Base-by-base conservation (phyloP, 768 basidiomycete genomes). In the Mycena metata region DNA sequence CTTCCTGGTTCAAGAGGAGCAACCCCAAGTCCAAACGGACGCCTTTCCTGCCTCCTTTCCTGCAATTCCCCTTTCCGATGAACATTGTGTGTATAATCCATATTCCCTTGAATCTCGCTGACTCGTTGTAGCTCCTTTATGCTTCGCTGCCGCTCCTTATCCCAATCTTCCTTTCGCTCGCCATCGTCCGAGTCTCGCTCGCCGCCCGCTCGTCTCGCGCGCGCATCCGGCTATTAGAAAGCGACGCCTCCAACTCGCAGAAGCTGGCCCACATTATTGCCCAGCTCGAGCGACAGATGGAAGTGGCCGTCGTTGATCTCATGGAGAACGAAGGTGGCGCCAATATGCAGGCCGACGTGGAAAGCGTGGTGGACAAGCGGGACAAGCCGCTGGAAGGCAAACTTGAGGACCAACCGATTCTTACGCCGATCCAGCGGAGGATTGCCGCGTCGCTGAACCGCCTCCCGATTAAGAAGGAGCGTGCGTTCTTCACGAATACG, bases 401-500 rank as follows among this genome's bases (percentile, higher is more conserved):
- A 15, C 60, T 43, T 36, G 67, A 72, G 16, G 79, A 76, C 43
- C 84, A 85, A 63, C 85, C 85, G 24, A 77, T 85, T 33, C 79
- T 94, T 26, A 86, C 86, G 19, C 81, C 86, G 2, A 74, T 83
- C 13, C 94, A 96, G 74, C 83, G 78, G 17, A 82, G 79, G 64
- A 89, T 91, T 39, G 86, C 86, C 7, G 79, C 78, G 8, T 85
- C 82, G 76, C 81, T 96, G 43, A 95, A 95, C 77, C 81, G 80
- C 47, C 84, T 95, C 13, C 91, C 92, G 0, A 75, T 95, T 52
- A 84, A 88, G 81, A 95, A 95, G 79, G 86, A 92, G 71, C 76
- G 86, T 21, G 91, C 86, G 21, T 93, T 88, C 74, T 89, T 95
- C 71, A 79, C 83, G 21, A 79, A 79, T 1, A 83, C 89, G 24